Base-by-base conservation (phyloP, 768 basidiomycete genomes). In the Suillus paluster region DNA sequence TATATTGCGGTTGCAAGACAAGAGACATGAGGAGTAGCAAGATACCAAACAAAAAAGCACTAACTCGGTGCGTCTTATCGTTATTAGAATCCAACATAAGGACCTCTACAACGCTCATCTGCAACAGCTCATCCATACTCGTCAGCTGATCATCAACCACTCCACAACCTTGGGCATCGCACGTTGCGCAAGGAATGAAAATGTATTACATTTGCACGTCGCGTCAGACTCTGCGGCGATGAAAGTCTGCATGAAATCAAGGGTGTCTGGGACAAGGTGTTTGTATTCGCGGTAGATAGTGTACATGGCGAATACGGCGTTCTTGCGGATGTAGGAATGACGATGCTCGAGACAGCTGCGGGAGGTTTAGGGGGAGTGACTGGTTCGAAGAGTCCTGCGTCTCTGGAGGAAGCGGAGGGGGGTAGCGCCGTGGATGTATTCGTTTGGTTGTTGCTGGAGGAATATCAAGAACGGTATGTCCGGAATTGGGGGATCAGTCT, bases 371-470 rank as follows among this genome's bases (percentile, higher is more conserved):
- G n/a, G 15, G 97, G 97, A 62, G 99, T 85, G 64, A 99, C 86
- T 27, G 97, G 97, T 79, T 99, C 97, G 27, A 99, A 86, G 14
- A 99, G 86, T 74, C 99, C 97, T 4, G 87, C 81, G 67, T 99
- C 97, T 75, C 91, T 90, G n/a, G 91, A 99, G 84, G 79, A 96
- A 97, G 33, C 97, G 90, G 39, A 99, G 86, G n/a, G n/a, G 86
- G 14, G 94, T 96, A n/a, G 95, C 94, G 49, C 97, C 97, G 39
- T 97, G 92, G 69, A 99, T 97, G 75, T 98, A 99, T 81, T 99
- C 97, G 70, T 99, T 99, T 10, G 97, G 96, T 70, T 99, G 97
- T 95, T 99, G 96, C 92, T 96, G 65, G 6, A 56, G 66, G 60
- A 56, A 41, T 57, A 50, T 57, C 38, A 58, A 48, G 8, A 59